Conservation (phyloP, 2,329 filamentous ascomycete genomes). For the Ceratocystis cubensis region DNA sequence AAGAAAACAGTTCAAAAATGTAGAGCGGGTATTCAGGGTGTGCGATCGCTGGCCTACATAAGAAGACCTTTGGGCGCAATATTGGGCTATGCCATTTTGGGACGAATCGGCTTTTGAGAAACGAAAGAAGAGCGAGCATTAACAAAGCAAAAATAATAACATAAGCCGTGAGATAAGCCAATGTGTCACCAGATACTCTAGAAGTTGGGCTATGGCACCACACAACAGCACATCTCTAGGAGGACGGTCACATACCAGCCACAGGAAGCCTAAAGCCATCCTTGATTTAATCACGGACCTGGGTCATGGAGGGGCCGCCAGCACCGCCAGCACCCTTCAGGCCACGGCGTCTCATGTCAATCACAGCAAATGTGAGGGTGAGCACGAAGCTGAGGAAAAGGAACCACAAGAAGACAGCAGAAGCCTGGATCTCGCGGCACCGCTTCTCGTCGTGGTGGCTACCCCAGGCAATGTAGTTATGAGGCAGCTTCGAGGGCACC, state of each 20-base stretch:
- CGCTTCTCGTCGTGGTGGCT: conserved; percentile 47
- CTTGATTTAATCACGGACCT: conserved; percentile 37
- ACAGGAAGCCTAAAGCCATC: not conserved
- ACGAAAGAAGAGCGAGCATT: not conserved
- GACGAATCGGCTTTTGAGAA: not conserved
- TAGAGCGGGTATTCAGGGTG: not conserved
- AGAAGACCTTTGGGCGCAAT: too few species aligned
- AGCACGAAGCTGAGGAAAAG: conserved; percentile 51
- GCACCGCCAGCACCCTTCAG: conserved; percentile 33
- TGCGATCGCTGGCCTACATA: not conserved
- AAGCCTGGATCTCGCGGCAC: conserved; percentile 64
- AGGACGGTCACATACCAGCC: not conserved
- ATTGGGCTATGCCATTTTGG: not conserved
- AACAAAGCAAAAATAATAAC: not conserved
- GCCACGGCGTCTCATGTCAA: conserved; percentile 39
- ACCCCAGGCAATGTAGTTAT: conserved; percentile 50
- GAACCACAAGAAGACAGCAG: conserved; percentile 68
- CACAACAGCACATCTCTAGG: not conserved
- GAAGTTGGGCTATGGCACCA: not conserved
- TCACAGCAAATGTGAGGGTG: conserved; percentile 43
- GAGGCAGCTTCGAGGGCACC: conserved; percentile 25
- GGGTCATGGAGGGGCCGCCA: conserved; percentile 42
- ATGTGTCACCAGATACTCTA: too few species aligned
- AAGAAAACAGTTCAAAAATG: not conserved
- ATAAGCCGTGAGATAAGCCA: too few species aligned